Base-by-base conservation (phyloP, 2,329 filamentous ascomycete species). In the Aspergillus chevalieri region DNA sequence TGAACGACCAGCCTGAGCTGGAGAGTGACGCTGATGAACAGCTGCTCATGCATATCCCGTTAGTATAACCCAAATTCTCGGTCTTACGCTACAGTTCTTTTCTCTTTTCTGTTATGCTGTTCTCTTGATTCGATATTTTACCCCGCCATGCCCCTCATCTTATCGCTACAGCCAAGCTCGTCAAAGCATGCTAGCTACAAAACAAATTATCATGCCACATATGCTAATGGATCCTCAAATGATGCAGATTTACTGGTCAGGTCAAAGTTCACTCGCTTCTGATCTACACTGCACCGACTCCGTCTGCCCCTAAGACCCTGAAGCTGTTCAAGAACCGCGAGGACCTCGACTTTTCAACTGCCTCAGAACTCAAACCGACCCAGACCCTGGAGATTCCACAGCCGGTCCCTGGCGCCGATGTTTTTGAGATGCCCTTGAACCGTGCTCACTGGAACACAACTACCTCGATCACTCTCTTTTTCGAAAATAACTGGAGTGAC, bases 11-110 rank as follows among this genome's bases (percentile, higher is more conserved):
- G 59, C 89, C 90, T 0, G 87, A 94, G 71, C 78, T 98, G 26
- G 81, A 80, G 61, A 95, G 89, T 64, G 88, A 94, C 65, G 84
- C 85, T 0, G 93, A 97, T 66, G 90, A 95, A 74, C 90, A 98
- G 74, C 71, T 98, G n/a, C 74, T 98, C 49, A 89, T 98, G 78
- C 85, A 86, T 55, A 80, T 97, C 34, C 93, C 93, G 87, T 94
- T 73, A 58, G 87, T 54, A 28, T 28, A 39, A 10, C 33, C 45
- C 39, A 12, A 6, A 12, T 22, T 39, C 9, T 38, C 15, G 47
- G 6, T 43, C 9, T 5, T 47, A 24, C 24, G 14, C 9, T 47
- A 43, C 4, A 34, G n/a, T 9, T 15, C 41, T 43, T 33, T 24
- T 41, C 21, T 42, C 6, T 6, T 34, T 43, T 21, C 34, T 48